These are phyloP conservation scores for Irpex rosettiformis DNA, from an alignment of 1,284 basidiomycete genomes.

Conservation along the genomic window DNA sequence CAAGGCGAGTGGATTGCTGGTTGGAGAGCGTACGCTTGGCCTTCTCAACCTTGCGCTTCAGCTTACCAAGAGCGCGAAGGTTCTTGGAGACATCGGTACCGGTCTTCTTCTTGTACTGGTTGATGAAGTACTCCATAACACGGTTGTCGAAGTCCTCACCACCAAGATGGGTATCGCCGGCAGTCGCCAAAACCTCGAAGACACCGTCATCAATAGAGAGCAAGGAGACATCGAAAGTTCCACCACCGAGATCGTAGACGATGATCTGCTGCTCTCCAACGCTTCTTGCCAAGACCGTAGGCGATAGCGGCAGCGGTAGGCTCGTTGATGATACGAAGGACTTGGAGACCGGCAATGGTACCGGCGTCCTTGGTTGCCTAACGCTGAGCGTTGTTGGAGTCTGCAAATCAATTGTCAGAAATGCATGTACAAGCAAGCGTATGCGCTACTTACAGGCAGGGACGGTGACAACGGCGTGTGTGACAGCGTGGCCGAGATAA, in stretches of 20 bases:
- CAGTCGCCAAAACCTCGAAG: slow-evolving; percentile 96
- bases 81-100: slow-evolving; percentile 86
- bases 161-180: slow-evolving; percentile 98
- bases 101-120: slow-evolving; percentile 94
- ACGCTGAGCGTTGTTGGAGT: slow-evolving; percentile 99
- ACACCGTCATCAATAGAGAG: slow-evolving; percentile 97
- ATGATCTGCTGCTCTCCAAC: slow-evolving; percentile 90
- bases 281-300: slow-evolving; percentile 97
- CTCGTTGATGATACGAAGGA: slow-evolving; percentile 99
- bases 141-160: slow-evolving; percentile 99
- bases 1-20: slow-evolving; percentile 70
- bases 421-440: background rate
- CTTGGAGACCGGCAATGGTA: slow-evolving; percentile 92
- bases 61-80: slow-evolving; percentile 91
- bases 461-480: slow-evolving; percentile 97
- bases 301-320: slow-evolving; percentile 98
- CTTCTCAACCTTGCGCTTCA: slow-evolving; percentile 98
- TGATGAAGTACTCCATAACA: slow-evolving; percentile 89
- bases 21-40: slow-evolving; percentile 95
- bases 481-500: slow-evolving; percentile 95
- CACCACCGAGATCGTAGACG: slow-evolving; percentile 89
- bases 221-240: slow-evolving; percentile 90
- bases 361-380: slow-evolving; percentile 99
- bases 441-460: slow-evolving; percentile 69
- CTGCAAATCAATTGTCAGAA: slow-evolving; percentile 4